Base-by-base conservation (phyloP, 2,329 filamentous ascomycete species). In the Coniochaeta ligniaria region DNA sequence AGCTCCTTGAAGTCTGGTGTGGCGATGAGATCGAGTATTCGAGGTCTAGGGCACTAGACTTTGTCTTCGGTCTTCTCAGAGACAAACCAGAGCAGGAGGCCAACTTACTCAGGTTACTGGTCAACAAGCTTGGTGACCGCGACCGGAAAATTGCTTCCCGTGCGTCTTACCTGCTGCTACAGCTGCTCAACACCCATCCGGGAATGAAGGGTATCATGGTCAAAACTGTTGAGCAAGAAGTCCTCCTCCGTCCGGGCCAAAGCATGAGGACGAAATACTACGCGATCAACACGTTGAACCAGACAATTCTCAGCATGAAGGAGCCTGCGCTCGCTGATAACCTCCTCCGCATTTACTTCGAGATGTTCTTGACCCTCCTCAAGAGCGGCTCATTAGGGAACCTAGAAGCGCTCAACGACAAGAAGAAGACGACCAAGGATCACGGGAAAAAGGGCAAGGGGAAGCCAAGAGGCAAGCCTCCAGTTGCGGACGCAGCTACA, bases 51-150 rank as follows among this genome's bases (percentile, higher is more conserved):
- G 90, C 94, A 3, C 83, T 99, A 52, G 95, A 92, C 66, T 96
- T 96, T 68, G 89, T 98, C 41, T 98, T 88, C 71, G 92, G 94
- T 64, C 79, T 99, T 43, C 78, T 99, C 63, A 95, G 92, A 73
- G 93, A 96, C 73, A 99, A 96, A 76, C 94, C 95, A 0, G 95
- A 99, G 74, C 95, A 99, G 71, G 95, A 99, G 74, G 89, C 94
- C 60, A 99, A 99, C 72, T 78, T 99, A 64, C 79, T 99, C 63
- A 87, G 94, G 59, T 79, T 99, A 60, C 78, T 99, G 61, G 92
- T 99, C 66, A 98, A 98, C 79, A 99, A 99, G 75, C 84, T 99
- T 28, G 94, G 96, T 68, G 95, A 99, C 71, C 91, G 90, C 52
- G 92, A 96, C 66, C 92, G 92, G 72, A 99, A 98, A 75, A 96